Percentiles rank a stretch among this genome's conserved stretches.
Evolutionary conservation across 495 filamentous ascomycete species (phyloP).

Genomic region (Aspergillus taichungensis): DNA sequence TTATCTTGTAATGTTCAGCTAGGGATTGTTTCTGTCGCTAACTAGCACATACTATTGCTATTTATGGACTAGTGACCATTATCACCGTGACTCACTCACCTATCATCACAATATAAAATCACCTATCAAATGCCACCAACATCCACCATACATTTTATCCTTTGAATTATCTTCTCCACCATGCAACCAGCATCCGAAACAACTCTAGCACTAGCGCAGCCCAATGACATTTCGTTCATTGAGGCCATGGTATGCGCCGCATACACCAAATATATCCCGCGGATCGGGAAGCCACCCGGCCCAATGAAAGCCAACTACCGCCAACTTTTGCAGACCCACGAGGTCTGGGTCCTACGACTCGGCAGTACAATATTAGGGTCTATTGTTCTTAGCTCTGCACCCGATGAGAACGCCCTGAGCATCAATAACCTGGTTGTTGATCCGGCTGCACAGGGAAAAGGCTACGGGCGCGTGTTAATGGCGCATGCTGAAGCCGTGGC

Average conservation of each 20-base stretch:
- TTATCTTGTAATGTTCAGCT: no score
- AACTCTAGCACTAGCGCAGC: no score
- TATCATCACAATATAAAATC: no score
- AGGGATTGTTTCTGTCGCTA: no score
- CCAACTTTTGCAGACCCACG: constrained; percentile 8
- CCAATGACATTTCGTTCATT: constrained; percentile 16
- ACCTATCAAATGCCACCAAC: no score
- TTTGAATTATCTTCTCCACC: no score
- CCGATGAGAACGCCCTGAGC: constrained; percentile 10
- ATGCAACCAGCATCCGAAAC: no score
- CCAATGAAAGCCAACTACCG: constrained; percentile 25
- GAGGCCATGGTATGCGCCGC: constrained; percentile 21
- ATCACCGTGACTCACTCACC: no score
- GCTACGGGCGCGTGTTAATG: constrained; percentile 25
- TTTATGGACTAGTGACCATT: no score
- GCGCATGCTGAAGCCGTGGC: constrained; percentile 9
- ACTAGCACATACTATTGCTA: no score
- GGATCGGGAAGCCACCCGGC: constrained; percentile 26
- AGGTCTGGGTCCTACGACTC: constrained; percentile 10
- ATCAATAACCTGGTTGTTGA: constrained; percentile 26
- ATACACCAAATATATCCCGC: constrained; percentile 29
- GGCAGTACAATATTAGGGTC: constrained; percentile 6
- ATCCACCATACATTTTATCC: no score
- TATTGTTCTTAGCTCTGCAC: constrained; percentile 2
- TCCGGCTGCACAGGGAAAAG: constrained; percentile 18